Evolutionary conservation across 306 rosid genomes (phyloP).

Genomic region (Cercis canadensis): DNA sequence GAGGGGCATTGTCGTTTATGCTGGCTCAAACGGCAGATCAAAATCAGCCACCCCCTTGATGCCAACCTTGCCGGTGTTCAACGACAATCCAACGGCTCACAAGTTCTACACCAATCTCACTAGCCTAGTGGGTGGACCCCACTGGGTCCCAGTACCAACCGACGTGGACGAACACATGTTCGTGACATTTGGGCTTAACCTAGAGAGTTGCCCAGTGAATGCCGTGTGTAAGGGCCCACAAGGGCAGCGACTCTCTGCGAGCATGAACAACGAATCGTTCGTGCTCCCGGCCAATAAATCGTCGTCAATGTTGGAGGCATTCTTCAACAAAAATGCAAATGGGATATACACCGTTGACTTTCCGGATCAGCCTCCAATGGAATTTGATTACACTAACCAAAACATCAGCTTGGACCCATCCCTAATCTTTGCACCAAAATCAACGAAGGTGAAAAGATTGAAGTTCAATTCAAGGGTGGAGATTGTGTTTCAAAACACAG

Average conservation of each 20-base stretch:
- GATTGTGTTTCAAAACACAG: slow-evolving; percentile 53
- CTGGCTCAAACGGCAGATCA: not conserved
- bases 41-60: slow-evolving; percentile 25
- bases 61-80: slow-evolving; percentile 40
- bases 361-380: slow-evolving; percentile 42
- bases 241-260: slow-evolving; percentile 38
- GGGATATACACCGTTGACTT: slow-evolving; percentile 53
- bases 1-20: slow-evolving; percentile 42
- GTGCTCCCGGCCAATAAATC: slow-evolving; percentile 24
- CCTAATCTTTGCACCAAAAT: slow-evolving; percentile 44
- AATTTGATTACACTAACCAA: slow-evolving; percentile 45
- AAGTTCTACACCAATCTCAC: slow-evolving; percentile 45
- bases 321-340: not conserved
- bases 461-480: slow-evolving; percentile 55
- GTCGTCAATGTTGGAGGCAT: slow-evolving; percentile 51
- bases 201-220: slow-evolving; percentile 26
- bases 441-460: slow-evolving; percentile 48
- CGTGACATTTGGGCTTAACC: slow-evolving; percentile 38
- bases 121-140: slow-evolving; percentile 41
- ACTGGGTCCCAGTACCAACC: slow-evolving; percentile 56
- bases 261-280: slow-evolving; percentile 62
- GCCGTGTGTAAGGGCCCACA: slow-evolving; percentile 30
- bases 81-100: slow-evolving; percentile 48
- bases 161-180: slow-evolving; percentile 56
- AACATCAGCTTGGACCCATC: not conserved